These are phyloP conservation scores for Fusarium oxysporum DNA, from an alignment of 2,329 filamentous ascomycete genomes.

Conservation along the genomic window DNA sequence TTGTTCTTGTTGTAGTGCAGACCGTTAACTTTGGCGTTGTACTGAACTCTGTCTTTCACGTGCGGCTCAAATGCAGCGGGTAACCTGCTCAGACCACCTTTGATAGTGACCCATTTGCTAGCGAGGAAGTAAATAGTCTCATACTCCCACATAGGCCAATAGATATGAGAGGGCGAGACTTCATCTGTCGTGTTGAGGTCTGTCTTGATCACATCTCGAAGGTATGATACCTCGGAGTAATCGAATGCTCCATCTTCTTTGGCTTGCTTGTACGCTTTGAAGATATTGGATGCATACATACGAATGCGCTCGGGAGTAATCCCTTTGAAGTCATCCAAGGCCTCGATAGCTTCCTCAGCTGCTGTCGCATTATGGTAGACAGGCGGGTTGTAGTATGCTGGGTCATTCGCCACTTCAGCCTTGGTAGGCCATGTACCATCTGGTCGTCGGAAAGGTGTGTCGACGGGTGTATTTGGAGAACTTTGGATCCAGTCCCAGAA, in stretches of 20 bases:
- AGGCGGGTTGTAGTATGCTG: constrained; percentile 22
- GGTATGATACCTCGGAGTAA: constrained; percentile 47
- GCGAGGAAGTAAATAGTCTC: constrained; percentile 28
- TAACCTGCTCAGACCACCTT: constrained; percentile 1
- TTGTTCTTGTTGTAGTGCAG: constrained; percentile 1
- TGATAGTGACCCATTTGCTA: constrained; percentile 22
- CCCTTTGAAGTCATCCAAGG: constrained; percentile 45
- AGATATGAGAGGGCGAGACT: background rate
- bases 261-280: constrained; percentile 47
- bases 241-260: constrained; percentile 46
- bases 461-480: constrained; percentile 8
- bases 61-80: constrained; percentile 4
- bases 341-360: constrained; percentile 35
- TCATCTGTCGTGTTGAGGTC: constrained; percentile 51
- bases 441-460: constrained; percentile 34
- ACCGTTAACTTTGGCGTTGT: constrained; percentile 9
- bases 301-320: constrained; percentile 38
- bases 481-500: constrained; percentile 72
- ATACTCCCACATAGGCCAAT: constrained; percentile 47
- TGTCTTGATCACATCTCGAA: constrained; percentile 50
- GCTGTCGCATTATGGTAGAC: constrained; percentile 44
- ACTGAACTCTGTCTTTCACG: background rate
- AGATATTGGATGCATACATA: constrained; percentile 45
- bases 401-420: constrained; percentile 40
- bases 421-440: constrained; percentile 45